Base-by-base conservation (phyloP, 257 asterid species). In the Penstemon davidsonii region DNA sequence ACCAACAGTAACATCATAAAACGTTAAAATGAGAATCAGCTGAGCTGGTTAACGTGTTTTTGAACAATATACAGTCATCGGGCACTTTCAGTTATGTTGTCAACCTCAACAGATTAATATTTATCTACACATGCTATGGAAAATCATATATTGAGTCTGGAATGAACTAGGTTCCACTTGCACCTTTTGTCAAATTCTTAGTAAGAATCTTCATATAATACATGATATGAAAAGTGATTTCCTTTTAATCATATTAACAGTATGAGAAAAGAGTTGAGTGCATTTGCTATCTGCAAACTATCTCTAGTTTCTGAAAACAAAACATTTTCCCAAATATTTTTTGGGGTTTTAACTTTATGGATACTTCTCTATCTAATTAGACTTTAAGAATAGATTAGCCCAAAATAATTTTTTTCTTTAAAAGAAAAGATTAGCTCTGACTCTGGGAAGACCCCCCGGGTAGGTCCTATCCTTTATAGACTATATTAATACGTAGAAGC, bases 41-140 rank as follows among this genome's bases (percentile, higher is more conserved):
- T 67, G 60, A 69, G 51, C 15, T 55, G 45, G 12, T 57, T 68
- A 46, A 71, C 59, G 25, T 49, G 40, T 50, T 18, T 40, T 54
- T 54, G 50, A 56, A 54, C 50, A 66, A 33, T 56, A 25, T 61
- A 60, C 65, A 5, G 69, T 57, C 41, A 18, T 73, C 6, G 54
- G 65, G 55, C 18, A 18, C 36, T 65, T 61, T 15, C 39, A 19
- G 12, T 51, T 64, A 60, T 42, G 50, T 59, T 53, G 12, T 42
- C 36, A 18, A 43, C 57, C 10, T 45, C 57, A 62, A 13, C 11
- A 45, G 41, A 55, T 72, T 42, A 68, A 44, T 60, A 9, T 67
- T 6, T 40, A 45, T 62, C 44, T 3, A 55, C 57, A 62, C 60
- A 39, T 66, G 66, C 58, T 5, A 57, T 18, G 18, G 33, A 12